phyloP scores from a whole-genome alignment of 257 asterid species.

The Pogostemon cablin region DNA sequence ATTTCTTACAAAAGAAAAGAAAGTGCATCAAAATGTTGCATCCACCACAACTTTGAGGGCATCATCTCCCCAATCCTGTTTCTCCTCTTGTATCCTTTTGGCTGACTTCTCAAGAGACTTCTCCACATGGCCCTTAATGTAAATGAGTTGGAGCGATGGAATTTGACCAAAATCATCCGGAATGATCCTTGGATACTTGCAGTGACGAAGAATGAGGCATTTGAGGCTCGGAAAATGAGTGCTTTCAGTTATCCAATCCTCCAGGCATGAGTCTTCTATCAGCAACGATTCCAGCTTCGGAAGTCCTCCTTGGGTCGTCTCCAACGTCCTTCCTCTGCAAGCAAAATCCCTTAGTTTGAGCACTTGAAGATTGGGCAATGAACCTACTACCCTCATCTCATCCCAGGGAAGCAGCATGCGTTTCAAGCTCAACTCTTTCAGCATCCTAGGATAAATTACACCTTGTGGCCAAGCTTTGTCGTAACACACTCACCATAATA shows the following conservation, averaged over 20 bases:
- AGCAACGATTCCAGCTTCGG: not conserved
- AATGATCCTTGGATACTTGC: not conserved
- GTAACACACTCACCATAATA: not conserved
- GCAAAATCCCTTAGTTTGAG: not conserved
- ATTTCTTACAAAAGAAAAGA: too few species aligned
- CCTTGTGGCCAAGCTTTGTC: not conserved
- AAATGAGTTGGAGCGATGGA: constrained; percentile 20
- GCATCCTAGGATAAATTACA: not conserved
- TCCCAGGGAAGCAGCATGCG: constrained; percentile 19
- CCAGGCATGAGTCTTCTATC: not conserved
- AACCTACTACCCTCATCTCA: not conserved
- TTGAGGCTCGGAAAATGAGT: constrained; percentile 29
- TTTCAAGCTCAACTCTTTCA: constrained; percentile 13
- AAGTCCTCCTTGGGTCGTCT: constrained; percentile 14
- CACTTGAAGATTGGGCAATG: constrained; percentile 14
- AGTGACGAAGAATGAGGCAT: not conserved
- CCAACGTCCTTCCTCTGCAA: not conserved
- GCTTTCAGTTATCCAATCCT: not conserved
- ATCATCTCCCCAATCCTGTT: constrained; percentile 1
- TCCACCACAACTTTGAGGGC: constrained; percentile 7
- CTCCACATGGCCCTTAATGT: not conserved
- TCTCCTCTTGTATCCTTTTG: constrained; percentile 12
- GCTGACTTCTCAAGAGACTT: constrained; percentile 17
- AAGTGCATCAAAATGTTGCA: not conserved
- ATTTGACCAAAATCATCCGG: constrained; percentile 28